Percentiles rank a stretch among this genome's conserved stretches.
These are phyloP conservation scores for Trichoderma reesei DNA, from an alignment of 495 filamentous ascomycete genomes.

Conservation along the genomic window DNA sequence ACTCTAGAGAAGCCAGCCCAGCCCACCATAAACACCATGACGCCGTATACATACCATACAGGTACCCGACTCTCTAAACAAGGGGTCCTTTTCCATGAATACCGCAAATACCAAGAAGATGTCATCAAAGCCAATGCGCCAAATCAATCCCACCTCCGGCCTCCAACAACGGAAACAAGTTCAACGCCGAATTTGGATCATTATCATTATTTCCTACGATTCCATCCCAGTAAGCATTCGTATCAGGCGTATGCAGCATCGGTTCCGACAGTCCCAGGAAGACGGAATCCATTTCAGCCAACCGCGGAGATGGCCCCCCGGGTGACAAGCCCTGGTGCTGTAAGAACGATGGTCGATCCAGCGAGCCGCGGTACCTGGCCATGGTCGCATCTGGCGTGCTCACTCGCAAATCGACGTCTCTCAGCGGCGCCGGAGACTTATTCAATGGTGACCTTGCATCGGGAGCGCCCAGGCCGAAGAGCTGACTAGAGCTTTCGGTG, in stretches of 20 bases:
- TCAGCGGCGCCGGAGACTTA: background rate
- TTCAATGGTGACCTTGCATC: background rate
- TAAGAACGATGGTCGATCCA: conserved; percentile 1
- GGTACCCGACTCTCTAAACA: no score
- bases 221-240: background rate
- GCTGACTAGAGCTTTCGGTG: conserved; percentile 32
- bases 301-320: background rate
- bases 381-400: background rate
- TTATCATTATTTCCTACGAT: conserved; percentile 5
- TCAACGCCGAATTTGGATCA: background rate
- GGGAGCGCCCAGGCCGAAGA: conserved; percentile 29
- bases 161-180: conserved; percentile 11
- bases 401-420: background rate
- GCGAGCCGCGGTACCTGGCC: background rate
- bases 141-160: conserved; percentile 9
- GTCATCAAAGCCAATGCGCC: background rate
- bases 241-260: background rate
- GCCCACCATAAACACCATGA: no score
- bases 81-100: background rate
- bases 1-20: no score
- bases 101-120: background rate
- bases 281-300: background rate
- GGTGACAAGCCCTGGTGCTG: background rate
- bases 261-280: conserved; percentile 6
- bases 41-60: no score